These are phyloP conservation scores for Hordeum pubiflorum DNA, from an alignment of 202 grass and related monocot genomes.

Conservation along the genomic window DNA sequence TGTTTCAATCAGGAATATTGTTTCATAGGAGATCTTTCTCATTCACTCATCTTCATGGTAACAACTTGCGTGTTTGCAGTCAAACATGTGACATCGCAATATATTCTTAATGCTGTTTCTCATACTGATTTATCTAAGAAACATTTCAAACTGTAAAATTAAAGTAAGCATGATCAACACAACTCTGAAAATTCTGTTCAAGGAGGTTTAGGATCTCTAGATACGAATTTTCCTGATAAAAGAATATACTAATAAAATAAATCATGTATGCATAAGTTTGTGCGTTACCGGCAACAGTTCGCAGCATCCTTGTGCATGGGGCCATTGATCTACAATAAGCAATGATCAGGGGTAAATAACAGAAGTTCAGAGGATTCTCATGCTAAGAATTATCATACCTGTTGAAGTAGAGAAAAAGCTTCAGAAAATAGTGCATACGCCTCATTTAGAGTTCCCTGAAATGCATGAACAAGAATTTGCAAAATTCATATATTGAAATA, in stretches of 20 bases:
- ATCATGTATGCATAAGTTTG: background rate
- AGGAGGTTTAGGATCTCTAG: background rate
- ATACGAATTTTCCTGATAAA: background rate
- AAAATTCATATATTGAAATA: conserved; percentile 12
- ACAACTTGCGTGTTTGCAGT: background rate
- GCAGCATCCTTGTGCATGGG: conserved; percentile 97
- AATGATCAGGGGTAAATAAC: conserved; percentile 19
- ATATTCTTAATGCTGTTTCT: background rate
- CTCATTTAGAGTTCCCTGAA: conserved; percentile 85
- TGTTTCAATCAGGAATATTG: background rate
- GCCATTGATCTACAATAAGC: conserved; percentile 71
- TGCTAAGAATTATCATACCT: conserved; percentile 39
- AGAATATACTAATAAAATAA: background rate
- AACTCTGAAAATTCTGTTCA: background rate
- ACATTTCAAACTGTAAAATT: background rate
- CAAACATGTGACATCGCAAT: background rate
- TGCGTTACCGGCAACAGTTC: conserved; percentile 78
- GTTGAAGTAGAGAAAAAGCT: conserved; percentile 95
- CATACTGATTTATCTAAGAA: background rate
- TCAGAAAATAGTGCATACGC: conserved; percentile 87
- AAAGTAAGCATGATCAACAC: background rate
- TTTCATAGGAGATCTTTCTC: background rate
- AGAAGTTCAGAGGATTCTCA: conserved; percentile 14
- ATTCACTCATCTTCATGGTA: background rate
- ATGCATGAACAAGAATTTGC: conserved; percentile 24